These are phyloP conservation scores for Ustilago vetiveriae DNA, from an alignment of 1,284 basidiomycete genomes.

Conservation along the genomic window DNA sequence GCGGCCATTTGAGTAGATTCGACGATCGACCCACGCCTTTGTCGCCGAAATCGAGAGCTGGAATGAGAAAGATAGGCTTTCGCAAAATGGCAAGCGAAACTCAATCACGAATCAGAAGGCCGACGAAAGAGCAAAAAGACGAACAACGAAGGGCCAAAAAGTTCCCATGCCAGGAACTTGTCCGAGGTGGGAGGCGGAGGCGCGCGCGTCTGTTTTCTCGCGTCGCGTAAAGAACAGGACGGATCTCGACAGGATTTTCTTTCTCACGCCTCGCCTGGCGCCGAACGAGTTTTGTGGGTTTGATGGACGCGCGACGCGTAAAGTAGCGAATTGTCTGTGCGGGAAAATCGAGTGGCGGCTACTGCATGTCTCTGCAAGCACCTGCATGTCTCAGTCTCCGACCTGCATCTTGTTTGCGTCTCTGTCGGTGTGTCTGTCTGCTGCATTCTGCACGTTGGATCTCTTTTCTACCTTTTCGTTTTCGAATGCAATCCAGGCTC, in stretches of 20 bases:
- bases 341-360: neutral
- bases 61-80: too few relatives aligned
- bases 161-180: conserved; percentile 35
- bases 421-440: too few relatives aligned
- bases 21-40: conserved; percentile 1
- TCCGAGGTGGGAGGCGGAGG: conserved; percentile 19
- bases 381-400: conserved; percentile 26
- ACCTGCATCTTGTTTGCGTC: conserved; percentile 16
- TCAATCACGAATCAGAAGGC: neutral
- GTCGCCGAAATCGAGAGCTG: too few relatives aligned
- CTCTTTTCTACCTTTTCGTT: neutral
- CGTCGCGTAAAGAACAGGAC: neutral
- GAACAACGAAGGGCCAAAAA: neutral
- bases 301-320: conserved; percentile 1
- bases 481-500: neutral
- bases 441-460: neutral
- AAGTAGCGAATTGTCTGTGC: neutral
- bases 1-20: conserved; percentile 3
- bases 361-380: conserved; percentile 7
- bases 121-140: too few relatives aligned
- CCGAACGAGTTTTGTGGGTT: too few relatives aligned
- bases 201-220: neutral
- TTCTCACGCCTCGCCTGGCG: neutral
- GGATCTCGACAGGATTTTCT: neutral
- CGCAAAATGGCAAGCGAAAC: neutral